Conservation (phyloP, 2,329 filamentous ascomycete species). For the Basipetospora chlamydospora region DNA sequence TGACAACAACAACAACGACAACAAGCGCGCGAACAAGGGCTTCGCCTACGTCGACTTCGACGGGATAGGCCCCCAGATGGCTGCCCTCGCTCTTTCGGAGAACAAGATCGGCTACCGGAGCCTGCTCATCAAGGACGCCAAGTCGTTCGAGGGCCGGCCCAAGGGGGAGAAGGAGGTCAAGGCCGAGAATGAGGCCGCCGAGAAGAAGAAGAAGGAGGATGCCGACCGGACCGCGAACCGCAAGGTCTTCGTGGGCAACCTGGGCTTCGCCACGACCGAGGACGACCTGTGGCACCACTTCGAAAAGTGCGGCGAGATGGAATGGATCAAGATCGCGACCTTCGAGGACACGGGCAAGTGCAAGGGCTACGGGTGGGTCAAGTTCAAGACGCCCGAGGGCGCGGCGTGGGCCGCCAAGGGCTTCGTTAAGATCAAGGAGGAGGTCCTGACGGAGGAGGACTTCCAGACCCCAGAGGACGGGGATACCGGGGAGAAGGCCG, state of each 20-base stretch:
- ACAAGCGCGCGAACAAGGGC: constrained; percentile 54
- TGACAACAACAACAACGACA: too few species aligned
- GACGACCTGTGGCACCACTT: constrained; percentile 74
- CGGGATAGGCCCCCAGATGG: constrained; percentile 51
- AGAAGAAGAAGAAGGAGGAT: constrained; percentile 13
- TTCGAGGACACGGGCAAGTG: constrained; percentile 97
- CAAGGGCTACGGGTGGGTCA: constrained; percentile 93
- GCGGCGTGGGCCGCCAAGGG: constrained; percentile 60
- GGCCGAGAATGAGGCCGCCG: constrained; percentile 12
- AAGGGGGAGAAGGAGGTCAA: constrained; percentile 38
- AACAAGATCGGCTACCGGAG: constrained; percentile 60
- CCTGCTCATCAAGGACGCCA: constrained; percentile 85
- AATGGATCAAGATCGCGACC: constrained; percentile 76
- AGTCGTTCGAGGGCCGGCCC: constrained; percentile 80
- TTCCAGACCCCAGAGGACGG: constrained; percentile 33
- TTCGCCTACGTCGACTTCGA: constrained; percentile 94
- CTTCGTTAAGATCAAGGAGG: constrained; percentile 57
- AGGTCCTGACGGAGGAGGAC: constrained; percentile 47
- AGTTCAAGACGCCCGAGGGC: constrained; percentile 65
- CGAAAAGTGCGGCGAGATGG: constrained; percentile 67
- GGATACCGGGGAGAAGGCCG: constrained; percentile 24
- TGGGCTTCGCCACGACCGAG: constrained; percentile 68
- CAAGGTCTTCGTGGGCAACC: constrained; percentile 84
- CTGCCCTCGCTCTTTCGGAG: constrained; percentile 79
- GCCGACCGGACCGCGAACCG: constrained; percentile 47